Percentiles rank a stretch among this genome's conserved stretches.
These are phyloP conservation scores for Phycomyces blakesleeanus DNA, from an alignment of 192 early-diverging fungal genomes.

Conservation along the genomic window DNA sequence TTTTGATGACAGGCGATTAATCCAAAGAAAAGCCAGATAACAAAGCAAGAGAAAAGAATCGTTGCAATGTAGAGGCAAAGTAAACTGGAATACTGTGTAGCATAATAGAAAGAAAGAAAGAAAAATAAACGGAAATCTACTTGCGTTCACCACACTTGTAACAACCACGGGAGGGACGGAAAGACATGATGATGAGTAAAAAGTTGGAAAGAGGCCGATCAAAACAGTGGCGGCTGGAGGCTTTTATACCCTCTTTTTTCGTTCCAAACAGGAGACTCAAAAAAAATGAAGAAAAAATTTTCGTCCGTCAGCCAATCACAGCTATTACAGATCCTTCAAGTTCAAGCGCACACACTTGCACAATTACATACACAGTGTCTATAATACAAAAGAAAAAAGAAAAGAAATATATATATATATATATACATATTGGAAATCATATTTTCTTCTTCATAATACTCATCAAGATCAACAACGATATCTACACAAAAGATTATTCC, in stretches of 20 bases:
- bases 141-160: conserved; percentile 42
- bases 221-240: conserved; percentile 4
- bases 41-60: conserved; percentile 1
- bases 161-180: conserved; percentile 32
- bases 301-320: conserved; percentile 1
- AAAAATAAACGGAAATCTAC: conserved; percentile 9
- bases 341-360: no score
- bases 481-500: no score
- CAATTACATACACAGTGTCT: no score
- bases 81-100: no score
- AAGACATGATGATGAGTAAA: conserved; percentile 26
- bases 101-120: no score
- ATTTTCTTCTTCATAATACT: no score
- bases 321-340: not conserved
- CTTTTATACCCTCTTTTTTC: conserved; percentile 3
- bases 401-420: no score
- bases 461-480: no score
- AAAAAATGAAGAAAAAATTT: conserved; percentile 12
- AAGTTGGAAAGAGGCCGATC: conserved; percentile 9
- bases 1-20: not conserved
- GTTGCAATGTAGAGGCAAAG: no score
- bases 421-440: no score
- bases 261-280: not conserved
- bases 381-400: no score
- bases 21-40: not conserved